phyloP scores from a whole-genome alignment of 495 filamentous ascomycete species.

The Aspergillus affinis region DNA sequence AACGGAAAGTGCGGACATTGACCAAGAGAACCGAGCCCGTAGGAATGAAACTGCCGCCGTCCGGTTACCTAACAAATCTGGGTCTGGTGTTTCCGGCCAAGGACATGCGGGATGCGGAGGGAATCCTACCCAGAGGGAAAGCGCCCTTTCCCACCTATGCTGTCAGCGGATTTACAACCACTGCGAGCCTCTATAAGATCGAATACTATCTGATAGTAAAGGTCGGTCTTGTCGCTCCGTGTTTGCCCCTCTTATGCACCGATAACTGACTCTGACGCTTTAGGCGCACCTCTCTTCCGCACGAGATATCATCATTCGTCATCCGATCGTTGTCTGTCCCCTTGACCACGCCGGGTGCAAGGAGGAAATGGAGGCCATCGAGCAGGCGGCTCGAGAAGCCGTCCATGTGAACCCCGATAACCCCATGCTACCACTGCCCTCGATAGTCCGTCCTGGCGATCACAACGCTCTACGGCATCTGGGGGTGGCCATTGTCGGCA shows the following conservation, averaged over 20 bases:
- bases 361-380: slow-evolving; percentile 97
- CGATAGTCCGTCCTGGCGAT: slow-evolving; percentile 77
- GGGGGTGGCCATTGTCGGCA: slow-evolving; percentile 82
- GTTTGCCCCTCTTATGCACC: not conserved
- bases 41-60: slow-evolving; percentile 77
- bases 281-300: slow-evolving; percentile 91
- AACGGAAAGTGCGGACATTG: slow-evolving; percentile 82
- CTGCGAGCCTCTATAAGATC: slow-evolving; percentile 93
- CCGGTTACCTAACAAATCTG: slow-evolving; percentile 87
- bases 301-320: slow-evolving; percentile 83
- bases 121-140: slow-evolving; percentile 81
- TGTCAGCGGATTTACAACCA: slow-evolving; percentile 88
- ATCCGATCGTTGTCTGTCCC: slow-evolving; percentile 94
- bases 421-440: slow-evolving; percentile 78
- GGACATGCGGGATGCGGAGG: slow-evolving; percentile 84
- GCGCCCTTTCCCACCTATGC: slow-evolving; percentile 86
- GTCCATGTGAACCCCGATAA: slow-evolving; percentile 82
- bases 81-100: slow-evolving; percentile 89
- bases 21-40: slow-evolving; percentile 81
- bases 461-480: slow-evolving; percentile 71
- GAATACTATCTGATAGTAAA: slow-evolving; percentile 95
- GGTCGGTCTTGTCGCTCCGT: slow-evolving; percentile 49
- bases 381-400: slow-evolving; percentile 91
- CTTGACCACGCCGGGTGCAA: slow-evolving; percentile 94
- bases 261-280: slow-evolving; percentile 4